Conservation (phyloP, 768 basidiomycete species). For the Termitomyces heimii region DNA sequence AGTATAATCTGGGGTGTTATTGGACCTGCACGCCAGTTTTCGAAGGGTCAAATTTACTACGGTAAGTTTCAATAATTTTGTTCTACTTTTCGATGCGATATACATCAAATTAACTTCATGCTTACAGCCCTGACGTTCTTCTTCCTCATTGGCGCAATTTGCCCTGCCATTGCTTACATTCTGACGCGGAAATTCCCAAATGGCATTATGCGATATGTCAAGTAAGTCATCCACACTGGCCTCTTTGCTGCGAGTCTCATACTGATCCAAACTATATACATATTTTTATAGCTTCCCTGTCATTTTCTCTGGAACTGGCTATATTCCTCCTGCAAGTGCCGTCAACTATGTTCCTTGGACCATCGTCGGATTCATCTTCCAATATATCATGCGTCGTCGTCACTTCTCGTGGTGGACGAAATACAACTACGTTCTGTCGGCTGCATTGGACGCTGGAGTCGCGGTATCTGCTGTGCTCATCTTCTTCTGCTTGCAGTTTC, state of each 20-base stretch:
- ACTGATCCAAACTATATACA: not conserved
- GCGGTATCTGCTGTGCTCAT: constrained; percentile 45
- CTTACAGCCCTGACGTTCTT: constrained; percentile 51
- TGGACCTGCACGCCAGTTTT: constrained; percentile 70
- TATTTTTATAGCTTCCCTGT: constrained; percentile 52
- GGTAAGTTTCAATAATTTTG: constrained; percentile 21
- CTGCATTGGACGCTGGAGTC: constrained; percentile 67
- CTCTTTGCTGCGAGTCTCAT: not conserved
- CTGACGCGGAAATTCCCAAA: constrained; percentile 57
- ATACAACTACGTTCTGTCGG: constrained; percentile 66
- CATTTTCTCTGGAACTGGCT: constrained; percentile 53
- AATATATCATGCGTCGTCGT: constrained; percentile 51
- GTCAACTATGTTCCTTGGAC: constrained; percentile 68
- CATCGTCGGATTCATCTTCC: constrained; percentile 61
- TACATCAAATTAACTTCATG: constrained; percentile 9
- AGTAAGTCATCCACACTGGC: constrained; percentile 31
- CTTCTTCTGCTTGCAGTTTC: constrained; percentile 48
- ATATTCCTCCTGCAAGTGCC: constrained; percentile 62
- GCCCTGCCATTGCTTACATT: constrained; percentile 51
- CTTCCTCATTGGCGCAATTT: constrained; percentile 70
- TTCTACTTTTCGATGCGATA: not conserved
- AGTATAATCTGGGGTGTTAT: constrained; percentile 82
- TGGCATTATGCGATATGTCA: constrained; percentile 54
- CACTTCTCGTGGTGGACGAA: constrained; percentile 70
- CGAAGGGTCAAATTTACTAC: constrained; percentile 54